These are phyloP conservation scores for Forsythia suspensa DNA, from an alignment of 257 asterid species.

Conservation along the genomic window DNA sequence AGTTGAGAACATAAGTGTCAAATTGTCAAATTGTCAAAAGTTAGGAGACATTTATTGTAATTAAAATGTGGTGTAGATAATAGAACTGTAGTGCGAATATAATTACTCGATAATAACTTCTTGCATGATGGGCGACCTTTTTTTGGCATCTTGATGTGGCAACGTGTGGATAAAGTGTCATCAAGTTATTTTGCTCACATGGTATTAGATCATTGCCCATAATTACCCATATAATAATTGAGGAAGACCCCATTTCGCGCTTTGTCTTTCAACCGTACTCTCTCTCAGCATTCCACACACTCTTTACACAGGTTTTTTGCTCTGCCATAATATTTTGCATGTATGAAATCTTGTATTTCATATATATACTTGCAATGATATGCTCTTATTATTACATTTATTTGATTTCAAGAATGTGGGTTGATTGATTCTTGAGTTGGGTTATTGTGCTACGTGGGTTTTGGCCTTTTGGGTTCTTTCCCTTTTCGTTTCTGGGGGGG, in stretches of 20 bases:
- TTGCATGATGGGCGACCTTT: no score
- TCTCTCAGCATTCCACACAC: not conserved
- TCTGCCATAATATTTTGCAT: not conserved
- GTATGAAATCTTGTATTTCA: not conserved
- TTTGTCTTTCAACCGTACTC: not conserved
- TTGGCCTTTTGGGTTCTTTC: not conserved
- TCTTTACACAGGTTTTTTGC: not conserved
- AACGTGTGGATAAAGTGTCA: no score
- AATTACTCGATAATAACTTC: no score
- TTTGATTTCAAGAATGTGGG: not conserved
- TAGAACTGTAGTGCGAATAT: no score
- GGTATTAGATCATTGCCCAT: no score
- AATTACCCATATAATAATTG: no score
- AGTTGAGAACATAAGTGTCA: no score
- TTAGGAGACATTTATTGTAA: no score
- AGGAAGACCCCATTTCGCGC: not conserved
- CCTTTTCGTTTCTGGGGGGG: not conserved
- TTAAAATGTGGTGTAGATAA: no score
- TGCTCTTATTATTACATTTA: not conserved
- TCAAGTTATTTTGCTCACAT: no score
- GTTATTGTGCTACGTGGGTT: not conserved
- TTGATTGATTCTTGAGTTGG: not conserved
- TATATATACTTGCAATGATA: not conserved
- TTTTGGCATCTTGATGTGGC: no score
- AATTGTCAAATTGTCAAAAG: no score